Evolutionary conservation across 139 green algal species (phyloP), one percentile per base, ranked within the genome.

Genomic region (Tetraselmis chui): DNA sequence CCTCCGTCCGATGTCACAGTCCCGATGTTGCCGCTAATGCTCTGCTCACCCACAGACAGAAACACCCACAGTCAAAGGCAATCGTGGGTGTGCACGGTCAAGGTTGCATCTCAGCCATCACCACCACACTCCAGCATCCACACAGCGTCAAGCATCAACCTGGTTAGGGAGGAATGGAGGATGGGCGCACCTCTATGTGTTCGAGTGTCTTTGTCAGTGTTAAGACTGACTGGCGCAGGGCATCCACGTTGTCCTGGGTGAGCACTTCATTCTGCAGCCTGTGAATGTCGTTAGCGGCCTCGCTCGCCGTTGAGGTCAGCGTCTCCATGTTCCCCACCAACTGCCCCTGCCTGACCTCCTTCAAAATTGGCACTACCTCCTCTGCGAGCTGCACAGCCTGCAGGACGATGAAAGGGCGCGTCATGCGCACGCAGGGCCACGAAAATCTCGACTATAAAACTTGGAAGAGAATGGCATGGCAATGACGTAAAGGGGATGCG

Each of bases 221-320:
- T 75, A 93, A 84, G 32, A 98, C 92, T 23, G 84, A 85, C 24
- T 92, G 83, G n/a, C 92, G 88, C 82, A 97, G 84, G 23, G 93
- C 93, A 1, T 84, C 86, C 59, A 97, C 93, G 86, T 99, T 99
- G 31, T 95, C 96, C 18, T 95, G 90, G 1, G 93, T 98, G 78
- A 99, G 83, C 32, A 99, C 93, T 67, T 92, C 88, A 76, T 84
- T 89, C 87, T 98, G 94, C 83, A 99, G 91, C 31, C 83, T 82
- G 79, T 95, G 92, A 31, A 98, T 94, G 87, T 98, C 94, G 22
- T 86, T 84, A 0, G 93, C 93, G 29, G 93, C 92, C 26, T 90
- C 89, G 11, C 93, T 90, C 24, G 94, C 93, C n/a, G 94, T 92
- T 83, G 89, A 87, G 0, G 92, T 96, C 11, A 98, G 88, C 23